Conservation (phyloP, 2,329 filamentous ascomycete genomes). For the Phialophora expanda region DNA sequence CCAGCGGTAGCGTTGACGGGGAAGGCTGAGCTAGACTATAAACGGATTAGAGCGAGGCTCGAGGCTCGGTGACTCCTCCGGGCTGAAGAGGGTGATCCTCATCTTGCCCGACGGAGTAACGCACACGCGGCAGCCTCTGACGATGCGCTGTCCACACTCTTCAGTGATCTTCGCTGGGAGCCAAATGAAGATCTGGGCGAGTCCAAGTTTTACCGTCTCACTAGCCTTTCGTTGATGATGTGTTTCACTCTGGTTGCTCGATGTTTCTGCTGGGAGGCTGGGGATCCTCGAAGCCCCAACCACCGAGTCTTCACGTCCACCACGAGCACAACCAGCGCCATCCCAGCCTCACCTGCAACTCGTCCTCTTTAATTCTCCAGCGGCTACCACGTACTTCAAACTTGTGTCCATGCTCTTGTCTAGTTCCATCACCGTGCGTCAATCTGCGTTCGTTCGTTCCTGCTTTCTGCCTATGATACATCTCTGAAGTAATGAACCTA, state of each 20-base stretch:
- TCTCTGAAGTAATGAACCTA: slow-evolving; percentile 42
- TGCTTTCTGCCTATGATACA: slow-evolving; percentile 25
- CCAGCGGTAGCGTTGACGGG: background rate
- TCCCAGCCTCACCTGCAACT: slow-evolving; percentile 35
- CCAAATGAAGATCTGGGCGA: background rate
- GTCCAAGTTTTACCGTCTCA: slow-evolving; percentile 13
- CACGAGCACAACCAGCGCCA: slow-evolving; percentile 19
- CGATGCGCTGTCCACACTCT: background rate
- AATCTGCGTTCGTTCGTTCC: slow-evolving; percentile 19
- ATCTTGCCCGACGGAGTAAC: background rate
- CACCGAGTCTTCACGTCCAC: slow-evolving; percentile 23
- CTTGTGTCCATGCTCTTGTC: slow-evolving; percentile 17
- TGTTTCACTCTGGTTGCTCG: slow-evolving; percentile 35
- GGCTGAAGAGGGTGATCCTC: background rate
- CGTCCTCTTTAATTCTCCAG: slow-evolving; percentile 30
- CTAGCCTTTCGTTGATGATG: slow-evolving; percentile 21
- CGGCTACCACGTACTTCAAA: slow-evolving; percentile 21
- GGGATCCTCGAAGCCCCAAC: slow-evolving; percentile 32
- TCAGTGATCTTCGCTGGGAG: background rate
- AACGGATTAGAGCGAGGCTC: background rate
- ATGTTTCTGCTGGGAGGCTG: slow-evolving; percentile 28
- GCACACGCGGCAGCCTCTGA: background rate
- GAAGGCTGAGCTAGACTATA: background rate
- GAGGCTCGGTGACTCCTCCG: background rate
- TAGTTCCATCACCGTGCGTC: slow-evolving; percentile 35